A percentile compares a stretch with the other conserved stretches of the same genome.
Evolutionary conservation across 257 asterid species (phyloP).

Genomic region (Marsdenia floribunda): DNA sequence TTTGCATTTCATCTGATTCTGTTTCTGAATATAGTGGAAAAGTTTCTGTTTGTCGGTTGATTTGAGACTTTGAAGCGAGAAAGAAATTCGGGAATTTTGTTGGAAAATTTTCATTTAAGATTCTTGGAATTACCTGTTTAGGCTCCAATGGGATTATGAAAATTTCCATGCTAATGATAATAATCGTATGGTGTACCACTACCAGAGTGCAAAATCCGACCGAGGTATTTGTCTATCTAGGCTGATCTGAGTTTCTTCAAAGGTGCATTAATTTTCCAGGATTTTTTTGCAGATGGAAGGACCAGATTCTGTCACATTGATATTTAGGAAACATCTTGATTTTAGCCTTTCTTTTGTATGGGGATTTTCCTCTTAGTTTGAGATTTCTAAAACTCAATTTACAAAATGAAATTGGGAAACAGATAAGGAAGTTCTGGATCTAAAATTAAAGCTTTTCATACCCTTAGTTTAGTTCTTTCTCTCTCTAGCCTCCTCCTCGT

Average conservation of each 20-base stretch:
- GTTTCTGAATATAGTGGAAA: neutral
- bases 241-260: neutral
- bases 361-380: neutral
- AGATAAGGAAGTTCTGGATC: neutral
- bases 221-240: neutral
- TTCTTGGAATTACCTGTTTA: neutral
- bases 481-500: neutral
- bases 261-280: neutral
- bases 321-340: neutral
- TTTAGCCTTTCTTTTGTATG: neutral
- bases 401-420: too few species aligned
- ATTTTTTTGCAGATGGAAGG: neutral
- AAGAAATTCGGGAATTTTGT: neutral
- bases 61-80: neutral
- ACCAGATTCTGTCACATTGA: neutral
- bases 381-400: neutral
- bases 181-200: neutral
- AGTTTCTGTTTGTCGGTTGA: neutral
- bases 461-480: neutral
- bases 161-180: neutral
- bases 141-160: neutral
- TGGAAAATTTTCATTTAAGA: neutral
- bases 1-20: neutral
- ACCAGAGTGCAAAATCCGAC: neutral
- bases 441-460: too few species aligned